phyloP scores from a whole-genome alignment of 148 eudicot genomes.

The Amaranthus hypochondriacus region DNA sequence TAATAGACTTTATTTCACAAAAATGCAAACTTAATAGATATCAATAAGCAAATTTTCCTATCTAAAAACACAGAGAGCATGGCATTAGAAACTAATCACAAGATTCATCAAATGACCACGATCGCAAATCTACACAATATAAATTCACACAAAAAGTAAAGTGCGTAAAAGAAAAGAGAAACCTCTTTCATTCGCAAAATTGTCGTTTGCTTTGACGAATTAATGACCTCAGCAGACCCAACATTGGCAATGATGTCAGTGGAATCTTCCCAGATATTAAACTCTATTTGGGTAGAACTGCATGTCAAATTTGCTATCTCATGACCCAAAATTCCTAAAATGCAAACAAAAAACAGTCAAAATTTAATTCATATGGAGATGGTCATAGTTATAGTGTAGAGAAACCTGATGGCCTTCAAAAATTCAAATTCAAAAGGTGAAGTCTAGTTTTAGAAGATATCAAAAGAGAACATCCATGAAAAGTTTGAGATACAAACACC shows the following conservation, averaged over 20 bases:
- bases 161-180: conserved; percentile 17
- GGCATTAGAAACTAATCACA: background rate
- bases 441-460: background rate
- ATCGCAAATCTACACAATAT: background rate
- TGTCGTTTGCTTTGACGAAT: conserved; percentile 42
- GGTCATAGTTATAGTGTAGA: too few relatives aligned
- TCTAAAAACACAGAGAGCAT: too few relatives aligned
- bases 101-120: background rate
- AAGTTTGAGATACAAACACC: too few relatives aligned
- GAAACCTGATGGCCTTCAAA: background rate
- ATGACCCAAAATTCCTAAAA: conserved; percentile 42
- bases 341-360: background rate
- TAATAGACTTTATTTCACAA: too few relatives aligned
- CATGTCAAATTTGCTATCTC: conserved; percentile 55
- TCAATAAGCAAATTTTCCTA: too few relatives aligned
- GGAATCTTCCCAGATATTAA: conserved; percentile 69
- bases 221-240: conserved; percentile 47
- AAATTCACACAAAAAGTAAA: background rate
- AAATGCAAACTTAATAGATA: too few relatives aligned
- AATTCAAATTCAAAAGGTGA: background rate
- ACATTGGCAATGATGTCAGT: conserved; percentile 44
- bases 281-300: conserved; percentile 39
- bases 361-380: conserved; percentile 4
- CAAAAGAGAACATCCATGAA: background rate
- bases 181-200: conserved; percentile 56